phyloP scores from a whole-genome alignment of 2,329 filamentous ascomycete species.

The Trichophyton verrucosum region DNA sequence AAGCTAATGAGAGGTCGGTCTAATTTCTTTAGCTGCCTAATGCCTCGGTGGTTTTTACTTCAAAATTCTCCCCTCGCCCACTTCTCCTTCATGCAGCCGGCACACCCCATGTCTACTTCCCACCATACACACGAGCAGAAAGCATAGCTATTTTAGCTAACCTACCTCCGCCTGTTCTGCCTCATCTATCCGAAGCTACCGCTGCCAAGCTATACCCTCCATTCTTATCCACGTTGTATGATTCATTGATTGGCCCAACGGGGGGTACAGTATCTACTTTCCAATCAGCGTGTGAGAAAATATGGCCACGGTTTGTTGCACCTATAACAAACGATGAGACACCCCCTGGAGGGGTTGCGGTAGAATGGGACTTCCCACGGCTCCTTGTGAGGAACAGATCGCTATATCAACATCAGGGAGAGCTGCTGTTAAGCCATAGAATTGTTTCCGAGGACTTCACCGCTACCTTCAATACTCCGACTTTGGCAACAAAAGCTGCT shows the following conservation, averaged over 20 bases:
- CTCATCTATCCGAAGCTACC: slow-evolving; percentile 20
- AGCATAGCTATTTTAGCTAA: slow-evolving; percentile 64
- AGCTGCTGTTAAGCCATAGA: slow-evolving; percentile 32
- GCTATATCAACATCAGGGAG: slow-evolving; percentile 36
- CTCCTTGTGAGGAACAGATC: slow-evolving; percentile 49
- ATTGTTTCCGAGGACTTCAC: slow-evolving; percentile 24
- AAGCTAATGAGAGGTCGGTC: neutral
- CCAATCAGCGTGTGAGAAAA: slow-evolving; percentile 52
- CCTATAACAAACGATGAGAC: slow-evolving; percentile 60
- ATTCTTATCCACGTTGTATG: slow-evolving; percentile 75
- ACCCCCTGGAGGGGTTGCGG: slow-evolving; percentile 35
- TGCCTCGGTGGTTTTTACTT: slow-evolving; percentile 64
- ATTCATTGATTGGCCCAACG: slow-evolving; percentile 68
- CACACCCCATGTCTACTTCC: slow-evolving; percentile 67
- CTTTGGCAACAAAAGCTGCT: slow-evolving; percentile 12
- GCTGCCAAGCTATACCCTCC: slow-evolving; percentile 41
- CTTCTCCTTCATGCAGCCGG: slow-evolving; percentile 57
- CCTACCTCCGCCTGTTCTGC: slow-evolving; percentile 32
- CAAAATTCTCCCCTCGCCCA: slow-evolving; percentile 55
- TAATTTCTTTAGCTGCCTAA: slow-evolving; percentile 52
- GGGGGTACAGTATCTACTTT: slow-evolving; percentile 68
- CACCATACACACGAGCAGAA: slow-evolving; percentile 69
- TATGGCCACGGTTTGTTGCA: slow-evolving; percentile 76
- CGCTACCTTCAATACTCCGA: slow-evolving; percentile 7
- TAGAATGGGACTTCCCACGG: slow-evolving; percentile 69